Evolutionary conservation across 192 early-diverging fungal species (phyloP).

Genomic region (Umbelopsis sp.): DNA sequence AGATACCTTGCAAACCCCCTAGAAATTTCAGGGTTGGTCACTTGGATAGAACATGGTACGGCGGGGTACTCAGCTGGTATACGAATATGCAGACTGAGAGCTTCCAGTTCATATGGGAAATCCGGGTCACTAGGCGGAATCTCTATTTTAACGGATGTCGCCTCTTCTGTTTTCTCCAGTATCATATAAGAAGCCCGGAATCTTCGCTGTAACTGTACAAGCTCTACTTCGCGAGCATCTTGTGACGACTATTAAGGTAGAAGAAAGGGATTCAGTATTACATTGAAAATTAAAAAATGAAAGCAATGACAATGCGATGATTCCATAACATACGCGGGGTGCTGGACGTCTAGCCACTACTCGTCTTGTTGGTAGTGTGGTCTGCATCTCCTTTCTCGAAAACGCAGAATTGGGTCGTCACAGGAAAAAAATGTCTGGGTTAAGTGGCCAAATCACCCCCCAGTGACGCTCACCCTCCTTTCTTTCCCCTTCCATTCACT

Average conservation of each 20-base stretch:
- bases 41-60: slow-evolving; percentile 40
- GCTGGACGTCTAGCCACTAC: neutral
- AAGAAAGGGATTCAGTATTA: neutral
- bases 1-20: slow-evolving; percentile 46
- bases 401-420: neutral
- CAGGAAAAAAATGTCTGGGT: neutral
- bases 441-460: neutral
- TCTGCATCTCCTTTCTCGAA: neutral
- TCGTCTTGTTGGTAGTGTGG: neutral
- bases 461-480: slow-evolving; percentile 16
- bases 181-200: slow-evolving; percentile 10
- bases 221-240: slow-evolving; percentile 20
- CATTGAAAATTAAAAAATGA: neutral
- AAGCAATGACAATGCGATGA: neutral
- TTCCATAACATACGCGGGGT: neutral
- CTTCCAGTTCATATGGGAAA: slow-evolving; percentile 75
- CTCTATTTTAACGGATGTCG: slow-evolving; percentile 29
- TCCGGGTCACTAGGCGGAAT: slow-evolving; percentile 67
- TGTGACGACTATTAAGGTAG: neutral
- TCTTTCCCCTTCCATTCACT: slow-evolving; percentile 20
- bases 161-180: neutral
- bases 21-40: slow-evolving; percentile 56
- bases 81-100: slow-evolving; percentile 59
- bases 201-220: slow-evolving; percentile 12
- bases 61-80: slow-evolving; percentile 58